These are phyloP conservation scores for Mangifera indica DNA, from an alignment of 345 rosid genomes.

Conservation along the genomic window DNA sequence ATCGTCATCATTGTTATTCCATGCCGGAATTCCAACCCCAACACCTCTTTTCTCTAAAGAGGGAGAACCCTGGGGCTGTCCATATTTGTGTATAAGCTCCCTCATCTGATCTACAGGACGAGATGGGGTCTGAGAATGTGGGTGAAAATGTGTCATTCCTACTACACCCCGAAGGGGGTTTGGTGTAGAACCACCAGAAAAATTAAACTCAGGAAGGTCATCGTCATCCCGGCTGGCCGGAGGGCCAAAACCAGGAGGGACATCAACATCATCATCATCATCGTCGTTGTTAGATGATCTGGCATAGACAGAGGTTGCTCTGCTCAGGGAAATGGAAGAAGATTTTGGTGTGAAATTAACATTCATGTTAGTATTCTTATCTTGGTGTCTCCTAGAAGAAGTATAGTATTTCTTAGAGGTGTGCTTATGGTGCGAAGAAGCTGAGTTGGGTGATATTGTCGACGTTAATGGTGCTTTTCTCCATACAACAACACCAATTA, in stretches of 20 bases:
- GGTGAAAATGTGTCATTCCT: conserved; percentile 21
- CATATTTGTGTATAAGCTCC: conserved; percentile 78
- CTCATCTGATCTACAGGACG: conserved; percentile 64
- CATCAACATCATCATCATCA: conserved; percentile 40
- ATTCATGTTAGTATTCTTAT: conserved; percentile 41
- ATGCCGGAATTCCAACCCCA: conserved; percentile 32
- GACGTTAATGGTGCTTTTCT: conserved; percentile 65
- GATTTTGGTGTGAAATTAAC: conserved; percentile 24
- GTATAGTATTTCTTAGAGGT: conserved; percentile 47
- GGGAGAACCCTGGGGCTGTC: conserved; percentile 41
- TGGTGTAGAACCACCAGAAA: conserved; percentile 33
- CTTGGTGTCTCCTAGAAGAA: conserved; percentile 43
- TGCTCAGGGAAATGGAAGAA: conserved; percentile 10
- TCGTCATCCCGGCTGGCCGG: conserved; percentile 63
- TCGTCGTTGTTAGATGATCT: conserved; percentile 25
- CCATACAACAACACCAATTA: conserved; percentile 96
- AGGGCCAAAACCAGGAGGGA: conserved; percentile 95
- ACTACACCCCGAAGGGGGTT: conserved; percentile 8
- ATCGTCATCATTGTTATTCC: conserved; percentile 58
- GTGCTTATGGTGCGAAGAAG: conserved; percentile 50
- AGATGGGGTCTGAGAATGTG: conserved; percentile 19
- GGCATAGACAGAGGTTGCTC: conserved; percentile 13
- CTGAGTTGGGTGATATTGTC: conserved; percentile 45
- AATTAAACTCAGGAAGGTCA: conserved; percentile 89
- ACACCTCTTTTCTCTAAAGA: conserved; percentile 13